A percentile compares a stretch with the other conserved stretches of the same genome.
These are phyloP conservation scores for Cochlearia excelsa DNA, from an alignment of 345 rosid genomes.

Conservation along the genomic window DNA sequence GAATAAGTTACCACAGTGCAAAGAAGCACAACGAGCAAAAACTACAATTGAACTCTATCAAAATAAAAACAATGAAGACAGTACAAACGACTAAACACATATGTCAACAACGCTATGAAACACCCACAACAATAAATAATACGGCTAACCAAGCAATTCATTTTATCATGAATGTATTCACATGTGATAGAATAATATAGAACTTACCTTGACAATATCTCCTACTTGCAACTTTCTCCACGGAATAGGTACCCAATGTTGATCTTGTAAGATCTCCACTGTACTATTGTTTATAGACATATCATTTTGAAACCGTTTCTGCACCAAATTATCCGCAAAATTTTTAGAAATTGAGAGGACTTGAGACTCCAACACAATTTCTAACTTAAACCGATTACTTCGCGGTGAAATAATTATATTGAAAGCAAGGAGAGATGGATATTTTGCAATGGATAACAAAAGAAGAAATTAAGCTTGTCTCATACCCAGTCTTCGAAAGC, in stretches of 20 bases:
- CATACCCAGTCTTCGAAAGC: slow-evolving; percentile 99
- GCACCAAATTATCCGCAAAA: slow-evolving; percentile 37
- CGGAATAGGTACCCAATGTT: slow-evolving; percentile 68
- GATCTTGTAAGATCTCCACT: slow-evolving; percentile 81
- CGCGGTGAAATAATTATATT: not conserved
- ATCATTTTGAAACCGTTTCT: slow-evolving; percentile 98
- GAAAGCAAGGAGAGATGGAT: slow-evolving; percentile 17
- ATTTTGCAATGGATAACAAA: slow-evolving; percentile 17
- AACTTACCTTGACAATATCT: slow-evolving; percentile 85
- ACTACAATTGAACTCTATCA: slow-evolving; percentile 12
- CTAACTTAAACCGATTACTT: slow-evolving; percentile 11
- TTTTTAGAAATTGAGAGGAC: slow-evolving; percentile 18
- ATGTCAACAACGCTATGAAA: slow-evolving; percentile 10
- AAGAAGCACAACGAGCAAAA: slow-evolving; percentile 11
- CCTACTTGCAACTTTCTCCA: slow-evolving; percentile 99
- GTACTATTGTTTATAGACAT: slow-evolving; percentile 77
- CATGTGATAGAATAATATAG: not conserved
- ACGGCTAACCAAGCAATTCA: not conserved
- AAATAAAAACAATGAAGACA: slow-evolving; percentile 10
- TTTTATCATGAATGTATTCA: slow-evolving; percentile 8
- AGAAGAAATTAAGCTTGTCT: slow-evolving; percentile 21
- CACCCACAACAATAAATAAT: slow-evolving; percentile 3
- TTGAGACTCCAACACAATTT: slow-evolving; percentile 3
- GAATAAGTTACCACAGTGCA: slow-evolving; percentile 7
- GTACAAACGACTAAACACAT: slow-evolving; percentile 8